Evolutionary conservation across 371 early-diverging fungal genomes (phyloP), one percentile per base, ranked within the genome.

Genomic region (Syncephalastrum racemosum): DNA sequence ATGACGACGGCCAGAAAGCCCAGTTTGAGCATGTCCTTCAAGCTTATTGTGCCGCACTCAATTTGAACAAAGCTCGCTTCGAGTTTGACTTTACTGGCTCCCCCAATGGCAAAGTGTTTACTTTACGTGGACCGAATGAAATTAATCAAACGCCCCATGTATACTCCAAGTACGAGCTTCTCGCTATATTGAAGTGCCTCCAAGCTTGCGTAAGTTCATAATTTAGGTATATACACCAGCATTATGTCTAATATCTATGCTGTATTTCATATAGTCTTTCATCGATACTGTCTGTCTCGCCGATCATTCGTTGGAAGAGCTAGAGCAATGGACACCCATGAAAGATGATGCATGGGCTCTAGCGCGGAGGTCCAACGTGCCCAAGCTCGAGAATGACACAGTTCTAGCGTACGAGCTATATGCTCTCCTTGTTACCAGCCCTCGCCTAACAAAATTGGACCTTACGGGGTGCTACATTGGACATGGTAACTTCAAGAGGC

Each of bases 21-120:
- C 59, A 52, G 14, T 60, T 60, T 23, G 60, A 62, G 53, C 46
- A 59, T 1, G 53, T 66, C 0, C 25, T 77, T 7, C 63, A 67
- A 27, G 73, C 77, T 0, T 70, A 71, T 48, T 66, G 71, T 27
- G 77, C 77, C 3, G 63, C 77, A 2, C 60, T 77, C 48, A 73
- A 73, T 45, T 39, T 77, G 47, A 73, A 77, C 63, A 73, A 73
- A 23, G 48, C 60, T 2, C 60, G 77, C 4, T 66, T 66, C 40
- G 44, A 61, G 1, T 73, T 56, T 42, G 27, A 54, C 0, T 41
- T 77, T 1, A 43, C 31, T 4, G 55, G 59, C 14, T 50, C 66
- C 4, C 4, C 42, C 0, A 58, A 57, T 47, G 53, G 46, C 0
- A 66, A 64, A 16, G 12, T 25, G 8, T 62, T 77, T 56, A 56